Evolutionary conservation across 1,284 basidiomycete species (phyloP), one percentile per base, ranked within the genome.

Genomic region (Schizophyllum amplum): DNA sequence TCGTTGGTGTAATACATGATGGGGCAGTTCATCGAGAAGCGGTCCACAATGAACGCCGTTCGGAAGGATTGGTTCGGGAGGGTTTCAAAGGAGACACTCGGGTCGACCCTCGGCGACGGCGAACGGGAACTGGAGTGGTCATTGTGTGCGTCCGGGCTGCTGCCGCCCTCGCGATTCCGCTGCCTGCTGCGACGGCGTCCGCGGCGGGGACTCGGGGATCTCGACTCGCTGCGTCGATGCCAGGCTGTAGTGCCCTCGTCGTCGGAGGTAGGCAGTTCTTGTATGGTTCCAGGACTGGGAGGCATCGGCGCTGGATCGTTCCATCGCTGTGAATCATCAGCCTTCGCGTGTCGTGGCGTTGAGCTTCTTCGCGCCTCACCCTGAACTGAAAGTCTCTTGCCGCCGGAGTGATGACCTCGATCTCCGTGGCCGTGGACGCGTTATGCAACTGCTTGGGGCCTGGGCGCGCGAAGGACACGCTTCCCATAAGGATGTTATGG

Each of bases 381-480:
- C 83, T 75, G 66, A 86, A 84, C 65, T 87, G 80, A 58, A 89
- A 84, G 63, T 85, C 80, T 24, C 74, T 71, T 1, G 86, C 83
- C 17, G 74, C 75, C 4, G 85, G 84, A 1, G 85, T 82, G 54
- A 90, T 79, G 47, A 90, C 79, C 21, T 81, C 80, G 60, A 90
- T 81, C 69, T 90, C 87, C 68, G 87, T 85, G 0, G 87, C 87
- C 0, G 87, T 90, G 6, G 87, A 87, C 7, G 84, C 84, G 62
- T 84, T 88, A 63, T 88, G 85, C 65, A 90, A 76, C 1, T 86
- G 82, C 65, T 87, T 86, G 15, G 81, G 79, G 1, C 84, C 82
- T 5, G 84, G 83, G 46, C 78, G 77, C 9, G 86, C 87, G 64
- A 84, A 86, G 1, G 87, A 88, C 24, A 90, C 83, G 61, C 85